Evolutionary conservation across 2,329 filamentous ascomycete genomes (phyloP).

Genomic region (Colletotrichum australisinense): DNA sequence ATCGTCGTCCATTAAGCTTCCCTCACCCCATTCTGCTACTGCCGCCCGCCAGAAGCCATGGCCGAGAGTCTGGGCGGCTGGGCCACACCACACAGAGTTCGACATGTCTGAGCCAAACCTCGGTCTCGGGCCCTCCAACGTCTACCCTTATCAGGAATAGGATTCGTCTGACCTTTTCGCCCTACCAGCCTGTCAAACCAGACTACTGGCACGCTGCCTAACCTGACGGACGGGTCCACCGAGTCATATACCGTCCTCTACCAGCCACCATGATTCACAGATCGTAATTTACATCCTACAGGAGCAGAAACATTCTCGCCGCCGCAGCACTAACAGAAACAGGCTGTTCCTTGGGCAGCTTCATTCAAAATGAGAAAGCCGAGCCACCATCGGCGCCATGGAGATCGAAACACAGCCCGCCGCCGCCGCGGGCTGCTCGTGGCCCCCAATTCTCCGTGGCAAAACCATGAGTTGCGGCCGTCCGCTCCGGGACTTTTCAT

Average conservation of each 20-base stretch:
- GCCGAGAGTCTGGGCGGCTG: conserved; percentile 10
- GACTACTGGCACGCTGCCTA: conserved; percentile 28
- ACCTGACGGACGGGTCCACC: conserved; percentile 27
- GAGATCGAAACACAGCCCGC: conserved; percentile 23
- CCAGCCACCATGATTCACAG: not conserved
- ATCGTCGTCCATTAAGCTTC: not conserved
- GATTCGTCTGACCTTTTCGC: conserved; percentile 31
- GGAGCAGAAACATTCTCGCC: conserved; percentile 22
- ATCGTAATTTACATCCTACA: conserved; percentile 24
- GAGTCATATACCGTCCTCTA: conserved; percentile 16
- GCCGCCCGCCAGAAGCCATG: not conserved
- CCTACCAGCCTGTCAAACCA: conserved; percentile 28
- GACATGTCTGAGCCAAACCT: conserved; percentile 13
- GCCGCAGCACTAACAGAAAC: conserved; percentile 13
- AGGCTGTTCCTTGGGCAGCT: conserved; percentile 13
- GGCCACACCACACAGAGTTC: not conserved
- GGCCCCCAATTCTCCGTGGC: conserved; percentile 29
- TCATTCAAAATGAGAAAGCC: conserved; percentile 2
- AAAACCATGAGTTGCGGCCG: conserved; percentile 2
- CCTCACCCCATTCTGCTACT: not conserved
- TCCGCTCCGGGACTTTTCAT: not conserved
- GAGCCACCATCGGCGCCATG: conserved; percentile 5
- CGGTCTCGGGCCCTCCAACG: conserved; percentile 21
- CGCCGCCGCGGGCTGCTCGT: not conserved
- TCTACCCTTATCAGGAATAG: conserved; percentile 20